phyloP scores from a whole-genome alignment of 2,329 filamentous ascomycete genomes.

The Diatrype stigma region DNA sequence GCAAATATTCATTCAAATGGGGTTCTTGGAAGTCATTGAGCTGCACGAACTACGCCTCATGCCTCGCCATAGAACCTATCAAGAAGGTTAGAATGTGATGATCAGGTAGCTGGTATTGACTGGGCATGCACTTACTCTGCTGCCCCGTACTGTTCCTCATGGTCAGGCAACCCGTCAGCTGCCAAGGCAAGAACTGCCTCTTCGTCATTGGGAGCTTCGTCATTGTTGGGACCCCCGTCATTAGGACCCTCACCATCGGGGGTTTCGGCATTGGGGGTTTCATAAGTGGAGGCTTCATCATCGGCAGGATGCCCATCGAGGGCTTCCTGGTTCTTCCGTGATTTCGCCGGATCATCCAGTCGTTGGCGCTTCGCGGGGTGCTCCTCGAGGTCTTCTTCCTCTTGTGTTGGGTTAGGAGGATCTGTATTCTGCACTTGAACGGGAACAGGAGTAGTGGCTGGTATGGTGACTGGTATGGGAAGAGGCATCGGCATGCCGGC shows the following conservation, averaged over 20 bases:
- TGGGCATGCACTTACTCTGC: constrained; percentile 20
- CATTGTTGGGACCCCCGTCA: too few species aligned
- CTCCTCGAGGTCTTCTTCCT: constrained; percentile 19
- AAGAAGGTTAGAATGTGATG: constrained; percentile 5
- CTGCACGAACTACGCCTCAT: constrained; percentile 6
- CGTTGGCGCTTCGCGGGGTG: constrained; percentile 28
- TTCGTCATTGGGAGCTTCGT: not conserved
- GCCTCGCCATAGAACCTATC: constrained; percentile 26
- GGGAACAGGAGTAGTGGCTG: constrained; percentile 1
- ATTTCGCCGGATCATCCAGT: constrained; percentile 5
- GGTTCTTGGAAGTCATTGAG: too few species aligned
- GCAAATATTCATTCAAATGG: too few species aligned
- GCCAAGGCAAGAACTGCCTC: constrained; percentile 24
- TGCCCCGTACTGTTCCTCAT: constrained; percentile 20
- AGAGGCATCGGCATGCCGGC: constrained; percentile 9
- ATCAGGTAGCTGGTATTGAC: not conserved
- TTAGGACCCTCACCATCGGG: too few species aligned
- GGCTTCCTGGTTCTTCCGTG: constrained; percentile 19
- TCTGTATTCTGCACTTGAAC: constrained; percentile 11
- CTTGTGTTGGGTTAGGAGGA: constrained; percentile 14
- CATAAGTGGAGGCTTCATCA: constrained; percentile 17
- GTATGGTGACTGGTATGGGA: not conserved
- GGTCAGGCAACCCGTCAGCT: constrained; percentile 19
- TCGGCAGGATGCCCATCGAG: constrained; percentile 24
- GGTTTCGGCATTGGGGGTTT: not conserved